Percentiles rank a stretch among this genome's conserved stretches.
phyloP scores from a whole-genome alignment of 257 asterid genomes.

The Parsonsia alboflavescens region DNA sequence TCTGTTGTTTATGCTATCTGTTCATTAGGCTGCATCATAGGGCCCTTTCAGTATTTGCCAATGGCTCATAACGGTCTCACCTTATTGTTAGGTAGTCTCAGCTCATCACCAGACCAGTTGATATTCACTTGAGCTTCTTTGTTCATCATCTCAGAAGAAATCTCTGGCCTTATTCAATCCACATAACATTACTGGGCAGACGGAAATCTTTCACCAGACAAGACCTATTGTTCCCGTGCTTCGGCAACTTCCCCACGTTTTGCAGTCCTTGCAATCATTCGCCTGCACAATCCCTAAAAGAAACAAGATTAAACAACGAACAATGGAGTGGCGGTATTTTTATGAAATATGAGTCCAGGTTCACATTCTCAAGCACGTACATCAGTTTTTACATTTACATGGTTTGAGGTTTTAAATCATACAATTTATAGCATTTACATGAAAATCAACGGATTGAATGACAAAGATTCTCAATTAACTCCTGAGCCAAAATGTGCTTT shows the following conservation, averaged over 20 bases:
- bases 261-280: slow-evolving; percentile 1
- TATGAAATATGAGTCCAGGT: background rate
- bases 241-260: background rate
- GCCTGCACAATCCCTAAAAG: background rate
- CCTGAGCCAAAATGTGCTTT: slow-evolving; percentile 15
- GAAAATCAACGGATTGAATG: slow-evolving; percentile 15
- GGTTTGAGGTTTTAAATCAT: slow-evolving; percentile 1
- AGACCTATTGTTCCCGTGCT: background rate
- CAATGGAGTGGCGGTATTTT: background rate
- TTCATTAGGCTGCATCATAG: slow-evolving; percentile 2
- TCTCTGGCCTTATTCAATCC: slow-evolving; percentile 6
- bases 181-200: background rate
- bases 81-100: background rate
- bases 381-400: slow-evolving; percentile 6
- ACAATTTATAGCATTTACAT: slow-evolving; percentile 29
- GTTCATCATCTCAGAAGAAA: slow-evolving; percentile 7
- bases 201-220: background rate
- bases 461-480: slow-evolving; percentile 8
- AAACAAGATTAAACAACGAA: background rate
- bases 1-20: slow-evolving; percentile 1
- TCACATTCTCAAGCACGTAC: background rate
- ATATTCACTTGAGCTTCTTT: background rate
- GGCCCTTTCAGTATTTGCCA: background rate
- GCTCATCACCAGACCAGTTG: slow-evolving; percentile 4
- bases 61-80: background rate